These are phyloP conservation scores for Cytospora paraplurivora DNA, from an alignment of 2,329 filamentous ascomycete genomes.

Conservation along the genomic window DNA sequence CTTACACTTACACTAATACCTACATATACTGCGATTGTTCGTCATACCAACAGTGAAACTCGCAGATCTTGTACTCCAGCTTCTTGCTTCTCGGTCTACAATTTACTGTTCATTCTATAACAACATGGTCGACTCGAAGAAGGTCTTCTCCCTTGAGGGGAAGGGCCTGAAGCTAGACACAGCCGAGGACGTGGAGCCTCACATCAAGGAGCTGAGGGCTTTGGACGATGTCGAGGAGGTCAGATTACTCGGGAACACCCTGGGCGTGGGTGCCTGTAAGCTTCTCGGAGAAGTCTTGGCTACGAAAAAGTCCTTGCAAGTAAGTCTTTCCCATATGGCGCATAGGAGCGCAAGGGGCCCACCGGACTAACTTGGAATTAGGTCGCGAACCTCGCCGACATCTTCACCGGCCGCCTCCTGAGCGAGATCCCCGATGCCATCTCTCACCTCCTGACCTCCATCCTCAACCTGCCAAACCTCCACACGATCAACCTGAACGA, in stretches of 20 bases:
- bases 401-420: constrained; percentile 93
- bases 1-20: not conserved
- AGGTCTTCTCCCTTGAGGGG: constrained; percentile 87
- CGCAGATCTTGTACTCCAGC: constrained; percentile 10
- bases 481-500: constrained; percentile 95
- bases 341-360: constrained; percentile 15
- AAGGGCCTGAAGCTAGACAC: constrained; percentile 91
- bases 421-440: constrained; percentile 92
- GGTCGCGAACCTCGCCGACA: constrained; percentile 90
- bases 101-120: constrained; percentile 29
- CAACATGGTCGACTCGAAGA: constrained; percentile 57
- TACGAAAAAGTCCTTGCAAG: constrained; percentile 80
- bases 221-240: constrained; percentile 82
- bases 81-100: constrained; percentile 12
- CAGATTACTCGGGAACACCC: constrained; percentile 84
- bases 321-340: constrained; percentile 40
- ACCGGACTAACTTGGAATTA: constrained; percentile 35
- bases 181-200: constrained; percentile 80
- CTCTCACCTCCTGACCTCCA: constrained; percentile 78
- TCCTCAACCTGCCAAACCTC: constrained; percentile 82
- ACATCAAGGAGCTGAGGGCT: constrained; percentile 74
- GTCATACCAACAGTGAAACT: constrained; percentile 1
- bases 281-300: constrained; percentile 80
- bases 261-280: constrained; percentile 86
- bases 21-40: not conserved